These are phyloP conservation scores for Barbarea vulgaris DNA, from an alignment of 345 rosid species.

Conservation along the genomic window DNA sequence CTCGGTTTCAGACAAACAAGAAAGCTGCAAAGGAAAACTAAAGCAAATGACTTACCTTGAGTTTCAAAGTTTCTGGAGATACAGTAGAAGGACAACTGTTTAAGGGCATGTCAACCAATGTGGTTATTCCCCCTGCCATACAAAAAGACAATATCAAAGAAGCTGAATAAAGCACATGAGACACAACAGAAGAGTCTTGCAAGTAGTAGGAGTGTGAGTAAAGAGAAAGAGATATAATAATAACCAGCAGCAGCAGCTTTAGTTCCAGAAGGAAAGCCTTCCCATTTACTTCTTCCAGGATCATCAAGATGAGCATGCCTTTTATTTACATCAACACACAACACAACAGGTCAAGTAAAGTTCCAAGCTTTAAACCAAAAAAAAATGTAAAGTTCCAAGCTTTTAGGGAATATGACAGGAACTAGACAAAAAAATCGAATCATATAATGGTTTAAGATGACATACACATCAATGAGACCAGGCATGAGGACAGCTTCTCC, in stretches of 20 bases:
- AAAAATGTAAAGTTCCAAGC: neutral
- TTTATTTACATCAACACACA: slow-evolving; percentile 13
- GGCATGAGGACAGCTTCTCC: slow-evolving; percentile 96
- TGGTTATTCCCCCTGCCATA: slow-evolving; percentile 77
- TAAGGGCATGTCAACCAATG: slow-evolving; percentile 91
- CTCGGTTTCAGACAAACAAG: slow-evolving; percentile 7
- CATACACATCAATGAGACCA: slow-evolving; percentile 92
- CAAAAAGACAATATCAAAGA: slow-evolving; percentile 3
- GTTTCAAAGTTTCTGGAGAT: slow-evolving; percentile 74
- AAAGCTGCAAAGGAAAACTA: slow-evolving; percentile 16
- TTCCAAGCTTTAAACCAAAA: neutral
- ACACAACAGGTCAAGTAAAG: slow-evolving; percentile 24
- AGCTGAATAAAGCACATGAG: neutral
- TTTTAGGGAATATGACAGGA: neutral
- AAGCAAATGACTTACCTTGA: slow-evolving; percentile 54
- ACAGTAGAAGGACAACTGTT: slow-evolving; percentile 81
- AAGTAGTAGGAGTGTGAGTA: neutral
- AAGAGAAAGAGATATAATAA: slow-evolving; percentile 12
- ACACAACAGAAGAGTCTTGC: slow-evolving; percentile 4
- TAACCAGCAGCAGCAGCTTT: slow-evolving; percentile 98
- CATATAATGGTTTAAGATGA: neutral
- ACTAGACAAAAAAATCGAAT: neutral
- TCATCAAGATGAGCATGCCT: slow-evolving; percentile 98
- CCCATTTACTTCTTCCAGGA: slow-evolving; percentile 98
- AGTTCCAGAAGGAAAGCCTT: slow-evolving; percentile 96